Conservation (phyloP, 2,329 filamentous ascomycete species). For the Aspergillus thermomutatus region DNA sequence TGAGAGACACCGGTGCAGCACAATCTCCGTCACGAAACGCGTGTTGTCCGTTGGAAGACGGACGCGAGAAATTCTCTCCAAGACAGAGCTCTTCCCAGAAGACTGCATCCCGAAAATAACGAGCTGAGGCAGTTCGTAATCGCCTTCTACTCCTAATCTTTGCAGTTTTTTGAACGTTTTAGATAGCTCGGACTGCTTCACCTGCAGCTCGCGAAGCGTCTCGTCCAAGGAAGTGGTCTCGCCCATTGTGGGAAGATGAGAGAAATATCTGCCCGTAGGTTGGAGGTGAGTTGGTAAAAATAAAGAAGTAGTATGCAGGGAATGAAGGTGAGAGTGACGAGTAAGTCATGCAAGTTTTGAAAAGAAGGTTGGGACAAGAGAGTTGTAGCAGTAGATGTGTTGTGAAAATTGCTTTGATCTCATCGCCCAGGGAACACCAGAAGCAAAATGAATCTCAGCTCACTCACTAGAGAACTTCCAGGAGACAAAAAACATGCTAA, state of each 20-base stretch:
- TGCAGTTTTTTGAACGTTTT: conserved; percentile 57
- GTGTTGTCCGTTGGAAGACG: conserved; percentile 61
- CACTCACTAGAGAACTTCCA: too few relatives aligned
- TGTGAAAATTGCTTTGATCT: too few relatives aligned
- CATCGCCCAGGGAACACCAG: too few relatives aligned
- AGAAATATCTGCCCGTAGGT: neutral
- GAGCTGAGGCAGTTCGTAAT: conserved; percentile 57
- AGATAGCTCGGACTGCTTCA: conserved; percentile 53
- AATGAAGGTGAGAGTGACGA: too few relatives aligned
- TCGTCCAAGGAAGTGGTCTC: neutral
- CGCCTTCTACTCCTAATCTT: conserved; percentile 49
- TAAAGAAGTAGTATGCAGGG: too few relatives aligned
- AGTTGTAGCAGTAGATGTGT: too few relatives aligned
- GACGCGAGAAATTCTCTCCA: conserved; percentile 62
- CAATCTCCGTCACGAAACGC: conserved; percentile 59
- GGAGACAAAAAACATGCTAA: too few relatives aligned
- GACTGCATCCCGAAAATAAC: conserved; percentile 65
- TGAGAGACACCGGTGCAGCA: conserved; percentile 40
- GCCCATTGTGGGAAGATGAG: neutral
- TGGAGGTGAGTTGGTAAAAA: too few relatives aligned
- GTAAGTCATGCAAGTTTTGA: too few relatives aligned
- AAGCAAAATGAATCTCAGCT: too few relatives aligned
- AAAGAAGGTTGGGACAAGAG: too few relatives aligned
- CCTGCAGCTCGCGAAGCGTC: neutral
- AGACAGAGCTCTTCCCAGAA: conserved; percentile 59